Percentiles rank a stretch among this genome's conserved stretches.
These are phyloP conservation scores for Chenopodium formosanum DNA, from an alignment of 148 eudicot species.

Conservation along the genomic window DNA sequence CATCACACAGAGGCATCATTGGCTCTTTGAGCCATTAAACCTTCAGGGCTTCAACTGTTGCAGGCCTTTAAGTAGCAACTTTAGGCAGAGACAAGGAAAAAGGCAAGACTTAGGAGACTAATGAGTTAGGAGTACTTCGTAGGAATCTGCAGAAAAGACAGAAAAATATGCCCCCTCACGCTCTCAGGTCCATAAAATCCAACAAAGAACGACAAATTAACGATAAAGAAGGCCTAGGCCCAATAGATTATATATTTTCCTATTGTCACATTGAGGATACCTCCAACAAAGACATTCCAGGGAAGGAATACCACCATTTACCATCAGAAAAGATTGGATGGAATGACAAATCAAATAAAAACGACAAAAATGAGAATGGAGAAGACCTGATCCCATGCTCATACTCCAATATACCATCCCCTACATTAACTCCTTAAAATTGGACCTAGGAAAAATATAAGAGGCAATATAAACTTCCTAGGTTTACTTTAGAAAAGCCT, in stretches of 20 bases:
- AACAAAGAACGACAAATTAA: background rate
- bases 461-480: background rate
- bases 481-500: background rate
- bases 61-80: background rate
- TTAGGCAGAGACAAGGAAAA: background rate
- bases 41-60: background rate
- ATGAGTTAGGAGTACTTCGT: background rate
- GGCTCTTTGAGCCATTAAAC: background rate
- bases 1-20: background rate
- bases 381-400: background rate
- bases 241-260: background rate
- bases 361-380: background rate
- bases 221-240: background rate
- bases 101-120: background rate
- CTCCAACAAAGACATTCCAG: background rate
- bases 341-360: background rate
- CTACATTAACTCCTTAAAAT: background rate
- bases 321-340: background rate
- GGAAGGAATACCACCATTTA: background rate
- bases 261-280: background rate
- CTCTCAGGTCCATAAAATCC: background rate
- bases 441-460: background rate
- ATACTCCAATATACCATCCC: background rate
- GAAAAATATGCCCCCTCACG: background rate
- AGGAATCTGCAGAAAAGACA: background rate